phyloP scores from a whole-genome alignment of 208 protist genomes.

The Wallacemonas collosoma region DNA sequence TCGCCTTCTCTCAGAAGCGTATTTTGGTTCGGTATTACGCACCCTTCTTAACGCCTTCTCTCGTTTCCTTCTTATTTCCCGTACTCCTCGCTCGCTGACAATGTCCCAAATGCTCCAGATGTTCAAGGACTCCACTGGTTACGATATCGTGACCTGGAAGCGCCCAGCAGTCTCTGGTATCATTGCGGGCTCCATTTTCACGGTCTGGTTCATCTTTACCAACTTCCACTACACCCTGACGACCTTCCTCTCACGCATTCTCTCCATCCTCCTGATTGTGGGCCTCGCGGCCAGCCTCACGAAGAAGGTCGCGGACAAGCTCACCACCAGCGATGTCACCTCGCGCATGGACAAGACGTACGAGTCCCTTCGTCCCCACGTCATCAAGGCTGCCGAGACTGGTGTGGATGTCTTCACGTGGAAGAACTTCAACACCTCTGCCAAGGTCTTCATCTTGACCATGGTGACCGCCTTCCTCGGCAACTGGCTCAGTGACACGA shows the following conservation, averaged over 20 bases:
- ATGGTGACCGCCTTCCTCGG: slow-evolving; percentile 64
- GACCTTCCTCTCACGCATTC: slow-evolving; percentile 68
- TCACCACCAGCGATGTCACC: slow-evolving; percentile 53
- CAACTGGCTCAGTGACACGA: slow-evolving; percentile 73
- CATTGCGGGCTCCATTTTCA: slow-evolving; percentile 37
- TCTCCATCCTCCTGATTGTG: slow-evolving; percentile 40
- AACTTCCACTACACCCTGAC: slow-evolving; percentile 75
- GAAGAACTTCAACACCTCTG: slow-evolving; percentile 49
- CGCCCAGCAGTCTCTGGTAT: slow-evolving; percentile 58
- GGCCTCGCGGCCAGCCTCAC: slow-evolving; percentile 37
- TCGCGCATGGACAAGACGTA: slow-evolving; percentile 46
- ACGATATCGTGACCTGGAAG: slow-evolving; percentile 71
- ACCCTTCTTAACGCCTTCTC: slow-evolving; percentile 10
- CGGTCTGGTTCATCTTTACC: slow-evolving; percentile 60
- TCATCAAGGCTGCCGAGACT: slow-evolving; percentile 30
- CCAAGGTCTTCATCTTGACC: slow-evolving; percentile 45
- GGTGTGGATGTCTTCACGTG: slow-evolving; percentile 57
- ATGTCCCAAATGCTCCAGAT: slow-evolving; percentile 33
- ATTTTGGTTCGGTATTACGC: too few species aligned
- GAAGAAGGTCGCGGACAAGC: slow-evolving; percentile 23
- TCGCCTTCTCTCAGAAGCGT: background rate
- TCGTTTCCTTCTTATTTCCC: slow-evolving; percentile 16
- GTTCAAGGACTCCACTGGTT: slow-evolving; percentile 46
- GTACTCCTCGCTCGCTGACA: background rate
- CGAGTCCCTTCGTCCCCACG: slow-evolving; percentile 48